Evolutionary conservation across 176 grass and related monocot species (phyloP).

Genomic region (Bromus sterilis): DNA sequence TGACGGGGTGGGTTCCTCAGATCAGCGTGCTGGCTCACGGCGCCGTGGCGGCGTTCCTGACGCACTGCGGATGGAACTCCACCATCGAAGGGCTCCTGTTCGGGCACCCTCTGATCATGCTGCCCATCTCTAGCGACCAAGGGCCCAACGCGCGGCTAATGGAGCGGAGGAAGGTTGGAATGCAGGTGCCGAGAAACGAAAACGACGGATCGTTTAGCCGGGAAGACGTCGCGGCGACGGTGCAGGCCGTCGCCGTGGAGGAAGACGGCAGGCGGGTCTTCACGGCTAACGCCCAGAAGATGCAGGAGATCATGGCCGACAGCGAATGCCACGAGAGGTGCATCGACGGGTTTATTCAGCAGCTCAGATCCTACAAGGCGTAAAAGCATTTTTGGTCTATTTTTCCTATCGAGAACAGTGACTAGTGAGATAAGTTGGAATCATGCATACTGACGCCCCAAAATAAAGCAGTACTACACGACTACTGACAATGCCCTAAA

Average conservation of each 20-base stretch:
- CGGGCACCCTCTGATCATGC: constrained; percentile 32
- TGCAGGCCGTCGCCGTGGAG: constrained; percentile 26
- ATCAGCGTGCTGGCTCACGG: constrained; percentile 17
- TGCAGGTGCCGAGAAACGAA: constrained; percentile 17
- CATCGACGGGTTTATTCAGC: constrained; percentile 27
- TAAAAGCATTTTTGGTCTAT: background rate
- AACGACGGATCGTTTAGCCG: constrained; percentile 5
- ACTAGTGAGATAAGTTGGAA: too few relatives aligned
- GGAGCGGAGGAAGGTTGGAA: background rate
- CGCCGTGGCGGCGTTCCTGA: constrained; percentile 34
- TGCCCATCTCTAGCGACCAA: constrained; percentile 21
- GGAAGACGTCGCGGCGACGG: background rate
- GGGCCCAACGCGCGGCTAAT: constrained; percentile 7
- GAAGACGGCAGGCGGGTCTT: constrained; percentile 10
- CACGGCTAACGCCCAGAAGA: constrained; percentile 15
- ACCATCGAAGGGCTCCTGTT: constrained; percentile 28
- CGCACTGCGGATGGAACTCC: constrained; percentile 43
- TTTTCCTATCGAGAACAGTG: too few relatives aligned
- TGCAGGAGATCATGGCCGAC: constrained; percentile 22
- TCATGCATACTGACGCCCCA: too few relatives aligned
- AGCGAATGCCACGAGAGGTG: background rate
- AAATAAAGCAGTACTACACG: too few relatives aligned
- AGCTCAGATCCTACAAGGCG: background rate
- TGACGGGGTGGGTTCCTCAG: constrained; percentile 33
- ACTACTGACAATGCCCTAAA: too few relatives aligned